Evolutionary conservation across 1,284 basidiomycete genomes (phyloP).

Genomic region (Austroboletus sp.): DNA sequence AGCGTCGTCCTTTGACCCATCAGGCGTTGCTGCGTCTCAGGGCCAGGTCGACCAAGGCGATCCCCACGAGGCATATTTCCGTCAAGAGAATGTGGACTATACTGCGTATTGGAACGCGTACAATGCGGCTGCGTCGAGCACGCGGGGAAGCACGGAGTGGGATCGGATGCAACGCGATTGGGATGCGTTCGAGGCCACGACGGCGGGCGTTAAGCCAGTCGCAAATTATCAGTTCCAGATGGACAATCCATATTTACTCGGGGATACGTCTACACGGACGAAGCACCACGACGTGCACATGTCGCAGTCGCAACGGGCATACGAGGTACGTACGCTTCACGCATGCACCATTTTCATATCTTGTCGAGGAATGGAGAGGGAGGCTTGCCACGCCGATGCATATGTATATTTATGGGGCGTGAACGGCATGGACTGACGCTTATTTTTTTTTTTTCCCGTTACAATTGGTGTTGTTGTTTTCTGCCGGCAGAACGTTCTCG

Average conservation of each 20-base stretch:
- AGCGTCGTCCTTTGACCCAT: neutral
- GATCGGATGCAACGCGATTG: conserved; percentile 67
- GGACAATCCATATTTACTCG: conserved; percentile 74
- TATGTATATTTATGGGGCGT: neutral
- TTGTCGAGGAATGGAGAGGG: conserved; percentile 3
- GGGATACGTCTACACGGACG: conserved; percentile 45
- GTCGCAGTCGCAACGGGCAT: conserved; percentile 38
- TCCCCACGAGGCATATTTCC: conserved; percentile 61
- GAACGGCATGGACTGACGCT: conserved; percentile 15
- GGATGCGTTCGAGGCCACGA: conserved; percentile 74
- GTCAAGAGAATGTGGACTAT: conserved; percentile 65
- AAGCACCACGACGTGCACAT: conserved; percentile 52
- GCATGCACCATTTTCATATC: conserved; percentile 8
- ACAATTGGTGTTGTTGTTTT: neutral
- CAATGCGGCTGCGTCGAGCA: conserved; percentile 15
- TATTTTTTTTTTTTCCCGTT: conserved; percentile 1
- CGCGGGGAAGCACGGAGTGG: conserved; percentile 40
- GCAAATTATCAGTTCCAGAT: conserved; percentile 70
- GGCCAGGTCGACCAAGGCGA: conserved; percentile 38
- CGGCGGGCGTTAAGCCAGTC: conserved; percentile 54
- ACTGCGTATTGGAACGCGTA: conserved; percentile 49
- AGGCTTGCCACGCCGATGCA: conserved; percentile 1
- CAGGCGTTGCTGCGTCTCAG: conserved; percentile 5
- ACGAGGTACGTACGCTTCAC: conserved; percentile 48
- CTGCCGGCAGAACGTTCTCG: conserved; percentile 65